phyloP scores from a whole-genome alignment of 2,329 filamentous ascomycete genomes.

The Aulographum hederae region DNA sequence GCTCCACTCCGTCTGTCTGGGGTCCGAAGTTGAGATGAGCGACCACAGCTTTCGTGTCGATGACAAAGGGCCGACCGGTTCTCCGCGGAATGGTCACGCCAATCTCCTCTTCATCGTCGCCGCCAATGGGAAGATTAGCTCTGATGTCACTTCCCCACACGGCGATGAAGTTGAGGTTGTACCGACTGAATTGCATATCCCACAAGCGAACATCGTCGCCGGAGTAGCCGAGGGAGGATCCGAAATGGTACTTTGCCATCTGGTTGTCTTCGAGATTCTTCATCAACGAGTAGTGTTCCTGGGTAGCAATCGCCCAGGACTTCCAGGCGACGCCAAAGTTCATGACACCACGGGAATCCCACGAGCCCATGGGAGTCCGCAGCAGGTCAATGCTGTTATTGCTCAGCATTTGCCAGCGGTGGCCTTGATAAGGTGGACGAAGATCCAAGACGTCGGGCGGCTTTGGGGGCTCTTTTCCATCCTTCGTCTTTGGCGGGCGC shows the following conservation, averaged over 20 bases:
- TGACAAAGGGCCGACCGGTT: conserved; percentile 1
- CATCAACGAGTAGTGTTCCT: conserved; percentile 30
- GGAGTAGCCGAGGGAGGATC: not conserved
- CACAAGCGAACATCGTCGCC: conserved; percentile 1
- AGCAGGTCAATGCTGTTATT: not conserved
- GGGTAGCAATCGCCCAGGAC: conserved; percentile 15
- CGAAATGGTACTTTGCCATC: conserved; percentile 10
- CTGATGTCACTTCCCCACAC: conserved; percentile 4
- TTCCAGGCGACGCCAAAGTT: conserved; percentile 1
- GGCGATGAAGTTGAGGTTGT: conserved; percentile 5
- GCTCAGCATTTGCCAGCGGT: conserved; percentile 3
- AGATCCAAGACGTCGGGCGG: not conserved
- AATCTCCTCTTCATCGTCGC: conserved; percentile 3
- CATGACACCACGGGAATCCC: conserved; percentile 1
- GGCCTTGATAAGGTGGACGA: conserved; percentile 3
- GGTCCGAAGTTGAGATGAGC: conserved; percentile 1
- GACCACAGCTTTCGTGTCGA: conserved; percentile 2
- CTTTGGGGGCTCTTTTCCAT: not conserved
- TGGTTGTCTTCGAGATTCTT: conserved; percentile 30
- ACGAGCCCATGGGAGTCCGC: not conserved
- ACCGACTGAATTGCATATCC: conserved; percentile 4
- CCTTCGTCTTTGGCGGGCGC: too few species aligned
- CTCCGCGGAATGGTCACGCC: conserved; percentile 1
- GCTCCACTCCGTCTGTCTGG: not conserved
- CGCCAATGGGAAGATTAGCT: conserved; percentile 1